A percentile compares a stretch with the other conserved stretches of the same genome.
phyloP scores from a whole-genome alignment of 2,329 filamentous ascomycete species.

The Arthrinium phaeospermum region DNA sequence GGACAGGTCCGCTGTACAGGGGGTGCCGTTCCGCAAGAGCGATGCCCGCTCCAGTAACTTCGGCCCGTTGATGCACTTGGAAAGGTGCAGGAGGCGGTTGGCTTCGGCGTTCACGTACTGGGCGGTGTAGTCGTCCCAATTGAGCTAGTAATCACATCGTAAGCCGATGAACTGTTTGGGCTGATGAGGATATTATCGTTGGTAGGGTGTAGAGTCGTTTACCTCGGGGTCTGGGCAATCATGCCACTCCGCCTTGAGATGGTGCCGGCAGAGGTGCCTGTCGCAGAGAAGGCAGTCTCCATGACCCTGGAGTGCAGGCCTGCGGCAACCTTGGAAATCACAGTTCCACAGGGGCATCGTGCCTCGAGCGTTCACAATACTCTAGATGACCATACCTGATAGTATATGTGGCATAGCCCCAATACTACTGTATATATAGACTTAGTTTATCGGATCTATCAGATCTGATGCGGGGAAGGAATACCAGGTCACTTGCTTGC shows the following conservation, averaged over 20 bases:
- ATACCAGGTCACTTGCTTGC: neutral
- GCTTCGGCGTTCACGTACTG: neutral
- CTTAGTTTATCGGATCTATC: too few relatives aligned
- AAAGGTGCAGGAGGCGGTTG: too few relatives aligned
- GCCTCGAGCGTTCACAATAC: neutral
- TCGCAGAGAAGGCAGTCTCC: conserved; percentile 35
- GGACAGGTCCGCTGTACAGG: conserved; percentile 31
- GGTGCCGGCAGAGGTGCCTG: conserved; percentile 33
- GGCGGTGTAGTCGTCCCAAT: conserved; percentile 25
- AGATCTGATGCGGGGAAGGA: neutral
- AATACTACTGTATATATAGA: too few relatives aligned
- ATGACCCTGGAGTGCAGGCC: conserved; percentile 32
- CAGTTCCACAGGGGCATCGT: conserved; percentile 27
- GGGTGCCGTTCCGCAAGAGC: conserved; percentile 21
- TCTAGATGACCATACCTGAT: too few relatives aligned
- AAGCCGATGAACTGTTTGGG: neutral
- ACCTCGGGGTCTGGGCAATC: conserved; percentile 28
- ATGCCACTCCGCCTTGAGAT: conserved; percentile 32
- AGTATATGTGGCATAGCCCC: too few relatives aligned
- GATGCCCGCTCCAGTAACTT: neutral
- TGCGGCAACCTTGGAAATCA: conserved; percentile 26
- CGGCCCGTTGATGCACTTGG: neutral
- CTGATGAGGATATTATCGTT: too few relatives aligned
- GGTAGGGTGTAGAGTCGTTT: neutral
- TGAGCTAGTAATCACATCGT: neutral